Evolutionary conservation across 2,329 filamentous ascomycete genomes (phyloP), one percentile per base, ranked within the genome.

Genomic region (Annulohypoxylon truncatum): DNA sequence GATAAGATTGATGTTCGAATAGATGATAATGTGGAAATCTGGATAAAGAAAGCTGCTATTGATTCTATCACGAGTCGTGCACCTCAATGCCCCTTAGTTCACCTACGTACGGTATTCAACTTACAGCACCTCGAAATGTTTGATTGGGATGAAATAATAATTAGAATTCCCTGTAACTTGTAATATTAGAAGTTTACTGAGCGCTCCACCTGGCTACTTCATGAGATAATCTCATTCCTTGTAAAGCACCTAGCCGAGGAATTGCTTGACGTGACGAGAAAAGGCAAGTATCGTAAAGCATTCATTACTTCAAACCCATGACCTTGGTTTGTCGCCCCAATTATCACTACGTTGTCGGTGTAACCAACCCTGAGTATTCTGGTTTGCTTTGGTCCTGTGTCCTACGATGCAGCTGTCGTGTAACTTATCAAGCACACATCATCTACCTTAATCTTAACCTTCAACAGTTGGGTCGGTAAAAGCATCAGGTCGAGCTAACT

Each of bases 1-100:
- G 44, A 65, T 58, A 35, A 35, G 20, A 50, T 58, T 15, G 15
- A 10, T 61, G 18, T 26, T 44, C n/a, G 28, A 26, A 33, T 35
- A 55, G 26, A 42, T n/a, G 10, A 12, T 44, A 28, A 24, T 44
- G 40, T 42, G 40, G 7, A 24, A 44, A 35, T 42, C 13, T 31
- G 13, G 46, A 26, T 44, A 53, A 2, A 57, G 50, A 53, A 60
- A 55, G 24, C 2, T 15, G 18, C 4, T 26, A 20, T 20, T 18
- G 4, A 28, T 28, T 28, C 12, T 38, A 15, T 7, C 12, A 38
- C 3, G 13, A 38, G 3, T 7, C n/a, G n/a, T 3, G 35, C 4
- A 15, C 13, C 12, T 38, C 4, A 15, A 38, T n/a, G n/a, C n/a
- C 35, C 12, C n/a, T n/a, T n/a, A n/a, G n/a, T 15, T 38, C 3